phyloP scores from a whole-genome alignment of 805 yeast species.

The Candida orba region DNA sequence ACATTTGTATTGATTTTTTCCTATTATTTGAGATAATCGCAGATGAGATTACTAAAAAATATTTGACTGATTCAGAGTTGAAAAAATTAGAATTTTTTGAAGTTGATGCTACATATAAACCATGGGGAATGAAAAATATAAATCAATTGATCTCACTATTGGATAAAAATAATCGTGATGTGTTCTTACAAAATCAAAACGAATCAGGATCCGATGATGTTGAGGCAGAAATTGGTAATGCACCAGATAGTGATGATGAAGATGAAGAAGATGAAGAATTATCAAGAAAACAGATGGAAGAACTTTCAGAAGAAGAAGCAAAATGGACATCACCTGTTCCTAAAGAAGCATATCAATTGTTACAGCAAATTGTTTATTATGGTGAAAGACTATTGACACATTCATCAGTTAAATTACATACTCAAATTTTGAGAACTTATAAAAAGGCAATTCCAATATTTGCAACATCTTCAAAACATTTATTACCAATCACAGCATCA shows the following conservation, averaged over 20 bases:
- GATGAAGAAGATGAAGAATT: slow-evolving; percentile 21
- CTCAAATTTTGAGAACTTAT: slow-evolving; percentile 48
- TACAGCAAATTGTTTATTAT: slow-evolving; percentile 58
- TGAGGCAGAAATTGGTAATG: slow-evolving; percentile 29
- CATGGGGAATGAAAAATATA: slow-evolving; percentile 39
- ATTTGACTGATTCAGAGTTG: slow-evolving; percentile 22
- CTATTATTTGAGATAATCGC: slow-evolving; percentile 58
- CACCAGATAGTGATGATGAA: slow-evolving; percentile 28
- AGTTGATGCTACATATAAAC: slow-evolving; percentile 19
- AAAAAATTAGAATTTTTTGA: slow-evolving; percentile 16
- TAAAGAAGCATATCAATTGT: slow-evolving; percentile 44
- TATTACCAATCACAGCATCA: slow-evolving; percentile 45
- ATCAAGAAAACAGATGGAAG: slow-evolving; percentile 19
- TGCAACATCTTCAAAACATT: slow-evolving; percentile 38
- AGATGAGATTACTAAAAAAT: slow-evolving; percentile 35
- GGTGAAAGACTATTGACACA: slow-evolving; percentile 67
- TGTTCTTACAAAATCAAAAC: slow-evolving; percentile 25
- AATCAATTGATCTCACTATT: slow-evolving; percentile 39
- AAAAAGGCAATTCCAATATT: slow-evolving; percentile 41
- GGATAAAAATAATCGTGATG: slow-evolving; percentile 28
- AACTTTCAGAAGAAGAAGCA: slow-evolving; percentile 23
- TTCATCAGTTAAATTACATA: slow-evolving; percentile 47
- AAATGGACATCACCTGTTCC: slow-evolving; percentile 70
- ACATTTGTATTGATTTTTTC: slow-evolving; percentile 67
- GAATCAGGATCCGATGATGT: slow-evolving; percentile 27